Evolutionary conservation across 2,329 filamentous ascomycete species (phyloP), one percentile per base, ranked within the genome.

Genomic region (Xylariaceae sp.): DNA sequence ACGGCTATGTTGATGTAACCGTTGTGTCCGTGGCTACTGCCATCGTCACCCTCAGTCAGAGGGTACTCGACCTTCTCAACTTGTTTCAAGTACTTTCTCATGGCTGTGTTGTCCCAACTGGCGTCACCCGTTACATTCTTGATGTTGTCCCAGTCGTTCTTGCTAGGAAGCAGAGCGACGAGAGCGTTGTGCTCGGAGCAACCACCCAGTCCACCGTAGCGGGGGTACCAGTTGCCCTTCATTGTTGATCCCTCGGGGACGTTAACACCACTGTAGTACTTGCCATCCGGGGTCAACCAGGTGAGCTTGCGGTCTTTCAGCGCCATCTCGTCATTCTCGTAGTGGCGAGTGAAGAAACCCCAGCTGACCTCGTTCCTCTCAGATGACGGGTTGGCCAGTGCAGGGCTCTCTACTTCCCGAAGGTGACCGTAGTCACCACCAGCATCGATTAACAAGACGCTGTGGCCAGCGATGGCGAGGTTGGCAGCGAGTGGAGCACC

Each of bases 341-440:
- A 87, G 69, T 88, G 85, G 41, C 79, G 78, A n/a, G 87, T 82
- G 61, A 82, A 88, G 72, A 83, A 88, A 69, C 86, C 82, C 86
- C 86, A 89, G 41, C 78, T 74, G 63, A 86, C 77, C 16, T 78
- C 76, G 21, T 76, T 75, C 58, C 87, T 81, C 65, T 87, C 82
- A 9, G 82, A 84, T 2, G 81, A 78, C 17, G 78, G 75, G 44
- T 78, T 78, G 19, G 80, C 78, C 65, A 83, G 78, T 2, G 82
- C 79, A 6, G 85, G 84, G 4, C 86, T 78, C 8, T 80, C 78
- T 60, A 83, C 79, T 65, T 83, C 79, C 57, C 75, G 70, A 31
- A 71, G 71, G 44, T 76, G 73, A 16, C 78, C 80, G 58, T 84
- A 78, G 63, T 87, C 84, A 58, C 84, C 82, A 43, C 83, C 83